Conservation (phyloP, 768 basidiomycete genomes). For the Trametes elegans region DNA sequence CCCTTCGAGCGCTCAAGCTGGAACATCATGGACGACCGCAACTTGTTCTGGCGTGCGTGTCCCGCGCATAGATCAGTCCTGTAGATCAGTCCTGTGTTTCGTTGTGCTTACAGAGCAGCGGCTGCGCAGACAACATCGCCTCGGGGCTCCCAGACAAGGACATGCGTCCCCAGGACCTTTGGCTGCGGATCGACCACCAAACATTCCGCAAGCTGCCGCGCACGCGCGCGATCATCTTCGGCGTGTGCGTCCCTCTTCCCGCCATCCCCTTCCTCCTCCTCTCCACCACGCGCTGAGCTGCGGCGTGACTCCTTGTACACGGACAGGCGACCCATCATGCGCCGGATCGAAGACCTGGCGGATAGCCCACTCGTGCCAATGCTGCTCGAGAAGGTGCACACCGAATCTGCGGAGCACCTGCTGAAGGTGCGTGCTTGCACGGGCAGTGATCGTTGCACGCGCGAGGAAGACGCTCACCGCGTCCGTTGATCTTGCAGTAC, state of each 20-base stretch:
- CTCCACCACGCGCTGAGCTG: not conserved
- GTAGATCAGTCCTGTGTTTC: not conserved
- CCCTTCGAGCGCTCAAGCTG: slow-evolving; percentile 38
- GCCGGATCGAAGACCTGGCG: slow-evolving; percentile 31
- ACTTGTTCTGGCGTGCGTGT: slow-evolving; percentile 29
- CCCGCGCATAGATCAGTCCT: not conserved
- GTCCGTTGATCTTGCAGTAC: slow-evolving; percentile 22
- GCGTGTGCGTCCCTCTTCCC: slow-evolving; percentile 22
- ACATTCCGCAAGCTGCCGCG: slow-evolving; percentile 38
- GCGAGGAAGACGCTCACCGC: no score
- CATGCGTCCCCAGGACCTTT: slow-evolving; percentile 31
- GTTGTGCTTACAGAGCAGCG: not conserved
- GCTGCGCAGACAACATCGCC: slow-evolving; percentile 27
- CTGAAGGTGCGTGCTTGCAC: slow-evolving; percentile 29
- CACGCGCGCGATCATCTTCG: slow-evolving; percentile 34
- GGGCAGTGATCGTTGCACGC: no score
- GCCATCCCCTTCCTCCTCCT: not conserved
- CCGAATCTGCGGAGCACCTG: slow-evolving; percentile 24
- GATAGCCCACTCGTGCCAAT: slow-evolving; percentile 34
- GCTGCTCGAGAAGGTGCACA: slow-evolving; percentile 33
- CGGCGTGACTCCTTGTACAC: no score
- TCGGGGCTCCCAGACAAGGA: slow-evolving; percentile 11
- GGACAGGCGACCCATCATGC: slow-evolving; percentile 32
- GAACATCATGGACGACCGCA: slow-evolving; percentile 34
- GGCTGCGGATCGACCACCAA: slow-evolving; percentile 35